Evolutionary conservation across 495 filamentous ascomycete species (phyloP).

Genomic region (Hyaloscypha variabilis): DNA sequence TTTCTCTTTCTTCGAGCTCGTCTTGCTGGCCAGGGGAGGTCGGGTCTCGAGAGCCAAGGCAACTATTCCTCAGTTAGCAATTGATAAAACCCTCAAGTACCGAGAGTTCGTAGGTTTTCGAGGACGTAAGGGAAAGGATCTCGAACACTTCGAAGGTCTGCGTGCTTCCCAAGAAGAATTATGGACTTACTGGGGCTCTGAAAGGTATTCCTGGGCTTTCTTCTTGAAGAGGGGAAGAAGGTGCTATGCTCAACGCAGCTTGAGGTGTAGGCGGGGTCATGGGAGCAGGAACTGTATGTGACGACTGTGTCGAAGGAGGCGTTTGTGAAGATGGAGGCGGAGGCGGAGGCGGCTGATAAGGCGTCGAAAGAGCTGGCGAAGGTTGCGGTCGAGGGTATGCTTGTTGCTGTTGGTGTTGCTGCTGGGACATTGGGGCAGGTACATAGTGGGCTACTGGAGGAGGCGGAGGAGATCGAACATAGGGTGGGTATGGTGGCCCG

Average conservation of each 20-base stretch:
- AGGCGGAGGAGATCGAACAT: conserved; percentile 32
- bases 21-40: conserved; percentile 64
- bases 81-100: too few species aligned
- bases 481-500: conserved; percentile 42
- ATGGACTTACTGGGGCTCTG: conserved; percentile 63
- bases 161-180: too few species aligned
- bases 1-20: conserved; percentile 38
- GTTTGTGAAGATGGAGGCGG: conserved; percentile 29
- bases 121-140: too few species aligned
- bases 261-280: conserved; percentile 42
- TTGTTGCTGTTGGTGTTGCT: conserved; percentile 47
- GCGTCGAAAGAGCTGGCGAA: conserved; percentile 42
- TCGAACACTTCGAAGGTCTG: too few species aligned
- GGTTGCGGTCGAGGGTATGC: conserved; percentile 45
- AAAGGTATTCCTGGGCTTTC: conserved; percentile 45
- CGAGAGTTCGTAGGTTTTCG: too few species aligned
- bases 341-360: conserved; percentile 41
- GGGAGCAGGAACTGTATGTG: conserved; percentile 41
- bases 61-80: conserved; percentile 48
- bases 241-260: conserved; percentile 19
- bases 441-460: conserved; percentile 31
- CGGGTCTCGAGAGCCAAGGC: conserved; percentile 80
- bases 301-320: conserved; percentile 45
- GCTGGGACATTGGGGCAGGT: conserved; percentile 36
- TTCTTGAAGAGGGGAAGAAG: conserved; percentile 23